Evolutionary conservation across 352 stramenopile genomes (phyloP).

Genomic region (Phytophthora tubulina): DNA sequence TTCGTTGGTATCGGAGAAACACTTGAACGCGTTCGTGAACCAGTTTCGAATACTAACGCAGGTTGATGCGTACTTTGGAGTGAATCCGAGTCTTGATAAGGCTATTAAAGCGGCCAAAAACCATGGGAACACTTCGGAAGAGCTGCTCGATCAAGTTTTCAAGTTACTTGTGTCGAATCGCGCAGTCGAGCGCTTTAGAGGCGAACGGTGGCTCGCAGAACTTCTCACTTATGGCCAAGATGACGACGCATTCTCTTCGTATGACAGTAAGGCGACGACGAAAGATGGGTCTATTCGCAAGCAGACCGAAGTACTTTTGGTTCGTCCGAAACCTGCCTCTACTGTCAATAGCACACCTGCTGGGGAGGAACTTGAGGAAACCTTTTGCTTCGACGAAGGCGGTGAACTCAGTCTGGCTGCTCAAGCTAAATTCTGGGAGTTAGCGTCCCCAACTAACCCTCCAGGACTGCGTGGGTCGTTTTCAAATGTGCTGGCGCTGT

Average conservation of each 20-base stretch:
- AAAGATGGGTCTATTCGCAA: slow-evolving; percentile 21
- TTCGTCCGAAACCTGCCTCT: slow-evolving; percentile 26
- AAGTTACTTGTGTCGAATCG: slow-evolving; percentile 42
- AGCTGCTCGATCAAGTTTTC: slow-evolving; percentile 42
- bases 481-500: slow-evolving; percentile 43
- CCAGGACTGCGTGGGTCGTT: slow-evolving; percentile 40
- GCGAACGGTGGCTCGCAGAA: slow-evolving; percentile 65
- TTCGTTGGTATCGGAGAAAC: slow-evolving; percentile 46
- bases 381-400: slow-evolving; percentile 56
- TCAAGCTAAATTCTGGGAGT: slow-evolving; percentile 52
- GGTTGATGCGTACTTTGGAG: slow-evolving; percentile 58
- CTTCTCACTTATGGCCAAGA: slow-evolving; percentile 44
- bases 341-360: not conserved
- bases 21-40: slow-evolving; percentile 48
- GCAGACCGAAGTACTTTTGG: slow-evolving; percentile 24
- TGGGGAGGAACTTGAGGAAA: slow-evolving; percentile 55
- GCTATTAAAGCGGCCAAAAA: slow-evolving; percentile 34
- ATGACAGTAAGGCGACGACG: slow-evolving; percentile 36
- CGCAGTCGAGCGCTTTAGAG: slow-evolving; percentile 51
- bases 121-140: slow-evolving; percentile 28
- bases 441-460: slow-evolving; percentile 33
- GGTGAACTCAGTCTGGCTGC: slow-evolving; percentile 51
- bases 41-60: slow-evolving; percentile 51
- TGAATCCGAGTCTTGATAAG: slow-evolving; percentile 47
- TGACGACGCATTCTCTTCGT: slow-evolving; percentile 38